Percentiles rank a stretch among this genome's conserved stretches.
phyloP scores from a whole-genome alignment of 2,329 filamentous ascomycete species.

The Neofusicoccum cordaticola region DNA sequence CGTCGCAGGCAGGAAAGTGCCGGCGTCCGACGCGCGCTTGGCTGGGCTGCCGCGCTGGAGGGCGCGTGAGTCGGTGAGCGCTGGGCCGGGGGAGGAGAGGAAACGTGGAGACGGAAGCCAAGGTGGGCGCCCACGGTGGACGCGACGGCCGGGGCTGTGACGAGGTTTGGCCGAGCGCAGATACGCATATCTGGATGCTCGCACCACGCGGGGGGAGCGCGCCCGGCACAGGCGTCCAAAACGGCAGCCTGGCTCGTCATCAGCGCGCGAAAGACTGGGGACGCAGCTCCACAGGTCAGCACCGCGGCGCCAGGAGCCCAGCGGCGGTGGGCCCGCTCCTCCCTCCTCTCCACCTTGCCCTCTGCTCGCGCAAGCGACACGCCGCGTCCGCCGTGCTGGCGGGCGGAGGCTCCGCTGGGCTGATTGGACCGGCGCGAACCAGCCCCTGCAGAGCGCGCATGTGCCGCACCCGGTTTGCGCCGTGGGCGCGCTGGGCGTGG shows the following conservation, averaged over 20 bases:
- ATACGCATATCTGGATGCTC: slow-evolving; percentile 1
- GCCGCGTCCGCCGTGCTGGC: neutral
- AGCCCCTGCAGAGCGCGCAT: neutral
- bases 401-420: neutral
- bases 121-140: neutral
- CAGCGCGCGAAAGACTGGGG: neutral
- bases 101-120: neutral
- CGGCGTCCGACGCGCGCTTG: neutral
- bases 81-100: neutral
- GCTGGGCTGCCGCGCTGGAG: neutral
- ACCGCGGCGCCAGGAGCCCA: too few relatives aligned
- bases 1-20: neutral
- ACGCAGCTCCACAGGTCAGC: neutral
- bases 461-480: slow-evolving; percentile 12
- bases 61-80: neutral
- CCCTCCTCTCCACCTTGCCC: slow-evolving; percentile 8
- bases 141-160: neutral
- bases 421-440: neutral
- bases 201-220: slow-evolving; percentile 1
- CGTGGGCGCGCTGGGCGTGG: neutral
- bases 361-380: neutral
- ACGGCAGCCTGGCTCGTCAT: slow-evolving; percentile 6
- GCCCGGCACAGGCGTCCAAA: slow-evolving; percentile 2
- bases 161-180: slow-evolving; percentile 6
- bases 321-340: slow-evolving; percentile 2